Evolutionary conservation across 768 basidiomycete genomes (phyloP).

Genomic region (Leucocoprinus birnbaumii): DNA sequence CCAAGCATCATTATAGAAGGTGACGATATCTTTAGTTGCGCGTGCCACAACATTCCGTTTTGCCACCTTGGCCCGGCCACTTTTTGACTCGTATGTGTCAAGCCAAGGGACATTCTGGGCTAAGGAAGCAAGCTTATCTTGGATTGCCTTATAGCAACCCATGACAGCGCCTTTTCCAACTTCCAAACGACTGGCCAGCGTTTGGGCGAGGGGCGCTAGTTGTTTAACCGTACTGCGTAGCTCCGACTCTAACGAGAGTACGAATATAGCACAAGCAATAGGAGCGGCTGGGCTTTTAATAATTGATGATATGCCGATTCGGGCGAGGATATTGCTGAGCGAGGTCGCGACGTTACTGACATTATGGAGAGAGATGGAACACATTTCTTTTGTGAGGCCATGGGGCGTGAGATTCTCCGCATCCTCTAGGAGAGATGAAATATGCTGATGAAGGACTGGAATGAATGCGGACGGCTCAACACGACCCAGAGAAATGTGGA

Average conservation of each 20-base stretch:
- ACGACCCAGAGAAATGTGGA: constrained; percentile 50
- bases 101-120: constrained; percentile 74
- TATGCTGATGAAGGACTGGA: constrained; percentile 49
- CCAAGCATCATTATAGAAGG: constrained; percentile 53
- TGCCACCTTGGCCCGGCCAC: constrained; percentile 56
- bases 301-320: constrained; percentile 28
- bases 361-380: constrained; percentile 36
- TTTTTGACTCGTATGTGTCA: constrained; percentile 46
- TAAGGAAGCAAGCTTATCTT: constrained; percentile 57
- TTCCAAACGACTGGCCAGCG: constrained; percentile 49
- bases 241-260: constrained; percentile 73
- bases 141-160: constrained; percentile 65
- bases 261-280: constrained; percentile 65
- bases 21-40: constrained; percentile 66
- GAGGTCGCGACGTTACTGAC: constrained; percentile 43
- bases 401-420: constrained; percentile 26
- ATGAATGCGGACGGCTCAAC: constrained; percentile 63
- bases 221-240: constrained; percentile 47
- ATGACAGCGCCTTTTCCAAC: constrained; percentile 55
- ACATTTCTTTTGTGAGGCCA: constrained; percentile 35
- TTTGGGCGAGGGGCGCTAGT: constrained; percentile 53
- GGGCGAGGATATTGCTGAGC: constrained; percentile 41
- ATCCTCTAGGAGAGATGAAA: constrained; percentile 35
- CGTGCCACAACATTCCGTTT: constrained; percentile 66
- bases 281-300: constrained; percentile 37